A percentile compares a stretch with the other conserved stretches of the same genome.
These are phyloP conservation scores for Amorphotheca resinae DNA, from an alignment of 495 filamentous ascomycete species.

Conservation along the genomic window DNA sequence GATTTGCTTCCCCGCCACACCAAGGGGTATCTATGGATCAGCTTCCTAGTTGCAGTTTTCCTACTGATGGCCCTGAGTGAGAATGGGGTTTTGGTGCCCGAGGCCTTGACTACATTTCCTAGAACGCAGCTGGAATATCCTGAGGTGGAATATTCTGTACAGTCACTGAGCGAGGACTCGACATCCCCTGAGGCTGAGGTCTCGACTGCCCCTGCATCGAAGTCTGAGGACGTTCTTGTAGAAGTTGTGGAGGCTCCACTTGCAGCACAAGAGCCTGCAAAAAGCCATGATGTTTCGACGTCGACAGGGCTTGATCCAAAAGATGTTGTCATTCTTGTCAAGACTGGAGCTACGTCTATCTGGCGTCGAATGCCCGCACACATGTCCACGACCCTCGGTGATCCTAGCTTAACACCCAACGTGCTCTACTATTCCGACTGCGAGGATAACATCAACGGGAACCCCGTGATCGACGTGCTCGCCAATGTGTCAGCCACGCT, in stretches of 20 bases:
- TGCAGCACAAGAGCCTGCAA: not conserved
- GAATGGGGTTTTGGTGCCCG: constrained; percentile 1
- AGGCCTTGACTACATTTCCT: too few relatives aligned
- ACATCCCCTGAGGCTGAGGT: not conserved
- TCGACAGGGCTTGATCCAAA: constrained; percentile 10
- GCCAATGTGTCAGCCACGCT: constrained; percentile 32
- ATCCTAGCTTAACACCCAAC: not conserved
- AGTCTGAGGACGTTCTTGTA: not conserved
- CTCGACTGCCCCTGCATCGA: not conserved
- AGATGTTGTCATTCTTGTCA: constrained; percentile 44
- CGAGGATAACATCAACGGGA: not conserved
- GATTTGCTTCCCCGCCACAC: constrained; percentile 11
- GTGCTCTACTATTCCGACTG: not conserved
- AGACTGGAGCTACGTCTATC: constrained; percentile 2
- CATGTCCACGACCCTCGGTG: not conserved
- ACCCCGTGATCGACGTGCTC: constrained; percentile 26
- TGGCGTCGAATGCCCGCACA: constrained; percentile 4
- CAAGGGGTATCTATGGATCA: constrained; percentile 7
- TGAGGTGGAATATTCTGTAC: too few relatives aligned
- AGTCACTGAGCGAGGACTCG: not conserved
- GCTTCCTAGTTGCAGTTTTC: constrained; percentile 7
- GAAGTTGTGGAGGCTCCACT: not conserved
- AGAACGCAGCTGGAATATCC: too few relatives aligned
- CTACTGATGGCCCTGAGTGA: constrained; percentile 9
- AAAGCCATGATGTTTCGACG: not conserved